phyloP scores from a whole-genome alignment of 345 rosid genomes.

The Syzygium aqueum region DNA sequence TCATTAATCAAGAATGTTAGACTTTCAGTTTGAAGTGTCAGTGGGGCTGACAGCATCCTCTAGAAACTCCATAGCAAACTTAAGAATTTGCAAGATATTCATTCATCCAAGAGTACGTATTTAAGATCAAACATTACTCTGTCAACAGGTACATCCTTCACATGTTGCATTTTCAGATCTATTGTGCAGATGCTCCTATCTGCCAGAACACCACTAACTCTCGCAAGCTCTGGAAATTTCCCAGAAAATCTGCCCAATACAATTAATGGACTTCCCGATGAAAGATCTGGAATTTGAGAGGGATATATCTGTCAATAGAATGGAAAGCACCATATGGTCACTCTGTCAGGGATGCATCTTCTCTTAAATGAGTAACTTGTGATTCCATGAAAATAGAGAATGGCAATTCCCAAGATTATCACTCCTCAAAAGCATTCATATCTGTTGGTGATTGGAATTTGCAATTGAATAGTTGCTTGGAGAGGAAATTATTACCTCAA shows the following conservation, averaged over 20 bases:
- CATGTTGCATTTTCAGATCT: conserved; percentile 53
- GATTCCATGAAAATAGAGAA: background rate
- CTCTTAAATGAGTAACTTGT: background rate
- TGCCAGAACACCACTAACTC: conserved; percentile 50
- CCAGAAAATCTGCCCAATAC: conserved; percentile 70
- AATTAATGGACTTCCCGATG: conserved; percentile 47
- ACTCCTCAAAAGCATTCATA: background rate
- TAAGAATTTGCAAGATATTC: background rate
- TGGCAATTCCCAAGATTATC: background rate
- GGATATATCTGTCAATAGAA: conserved; percentile 39
- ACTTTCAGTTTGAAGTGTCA: background rate
- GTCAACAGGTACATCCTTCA: conserved; percentile 54
- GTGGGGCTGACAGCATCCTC: background rate
- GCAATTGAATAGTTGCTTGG: background rate
- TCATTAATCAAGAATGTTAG: background rate
- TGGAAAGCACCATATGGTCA: background rate
- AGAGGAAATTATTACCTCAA: conserved; percentile 47
- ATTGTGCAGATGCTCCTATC: conserved; percentile 37
- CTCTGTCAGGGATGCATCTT: background rate
- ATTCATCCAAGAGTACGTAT: background rate
- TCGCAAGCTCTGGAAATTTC: conserved; percentile 44
- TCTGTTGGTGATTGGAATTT: background rate
- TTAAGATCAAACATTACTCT: conserved; percentile 20
- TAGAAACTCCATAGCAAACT: background rate
- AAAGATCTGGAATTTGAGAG: conserved; percentile 54